These are phyloP conservation scores for Wakefieldia striispora DNA, from an alignment of 768 basidiomycete genomes.

Conservation along the genomic window DNA sequence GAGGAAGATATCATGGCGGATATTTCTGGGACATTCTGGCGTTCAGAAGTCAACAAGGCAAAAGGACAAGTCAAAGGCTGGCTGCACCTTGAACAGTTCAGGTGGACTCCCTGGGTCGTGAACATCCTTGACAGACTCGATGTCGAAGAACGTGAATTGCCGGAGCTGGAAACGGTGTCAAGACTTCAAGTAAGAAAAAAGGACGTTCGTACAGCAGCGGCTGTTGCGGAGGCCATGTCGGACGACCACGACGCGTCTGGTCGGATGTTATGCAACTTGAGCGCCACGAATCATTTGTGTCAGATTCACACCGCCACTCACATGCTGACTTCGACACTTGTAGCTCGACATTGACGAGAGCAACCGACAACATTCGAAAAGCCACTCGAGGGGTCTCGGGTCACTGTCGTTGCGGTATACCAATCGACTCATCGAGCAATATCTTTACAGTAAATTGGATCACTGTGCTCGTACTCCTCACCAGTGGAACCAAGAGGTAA, in stretches of 20 bases:
- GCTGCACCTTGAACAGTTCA: constrained; percentile 69
- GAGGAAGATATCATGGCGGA: constrained; percentile 65
- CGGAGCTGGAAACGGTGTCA: constrained; percentile 58
- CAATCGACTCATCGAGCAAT: too few relatives aligned
- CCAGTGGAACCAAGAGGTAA: too few relatives aligned
- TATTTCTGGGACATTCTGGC: constrained; percentile 65
- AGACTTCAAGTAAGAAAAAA: neutral
- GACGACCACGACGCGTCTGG: neutral
- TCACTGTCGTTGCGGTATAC: too few relatives aligned
- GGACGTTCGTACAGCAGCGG: constrained; percentile 16
- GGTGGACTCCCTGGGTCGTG: constrained; percentile 75
- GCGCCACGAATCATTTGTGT: too few relatives aligned
- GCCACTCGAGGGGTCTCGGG: too few relatives aligned
- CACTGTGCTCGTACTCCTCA: too few relatives aligned
- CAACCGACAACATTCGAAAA: too few relatives aligned
- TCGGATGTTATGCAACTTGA: too few relatives aligned
- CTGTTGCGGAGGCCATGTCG: constrained; percentile 15
- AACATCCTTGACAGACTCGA: constrained; percentile 69
- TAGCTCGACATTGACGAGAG: too few relatives aligned
- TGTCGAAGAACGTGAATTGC: constrained; percentile 89
- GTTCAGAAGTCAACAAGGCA: neutral
- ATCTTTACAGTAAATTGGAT: too few relatives aligned
- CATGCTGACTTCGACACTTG: too few relatives aligned
- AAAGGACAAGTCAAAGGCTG: neutral
- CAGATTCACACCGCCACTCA: too few relatives aligned